Percentiles rank a stretch among this genome's conserved stretches.
Evolutionary conservation across 2,329 filamentous ascomycete species (phyloP).

Genomic region (Graphiopsis chlorocephala): DNA sequence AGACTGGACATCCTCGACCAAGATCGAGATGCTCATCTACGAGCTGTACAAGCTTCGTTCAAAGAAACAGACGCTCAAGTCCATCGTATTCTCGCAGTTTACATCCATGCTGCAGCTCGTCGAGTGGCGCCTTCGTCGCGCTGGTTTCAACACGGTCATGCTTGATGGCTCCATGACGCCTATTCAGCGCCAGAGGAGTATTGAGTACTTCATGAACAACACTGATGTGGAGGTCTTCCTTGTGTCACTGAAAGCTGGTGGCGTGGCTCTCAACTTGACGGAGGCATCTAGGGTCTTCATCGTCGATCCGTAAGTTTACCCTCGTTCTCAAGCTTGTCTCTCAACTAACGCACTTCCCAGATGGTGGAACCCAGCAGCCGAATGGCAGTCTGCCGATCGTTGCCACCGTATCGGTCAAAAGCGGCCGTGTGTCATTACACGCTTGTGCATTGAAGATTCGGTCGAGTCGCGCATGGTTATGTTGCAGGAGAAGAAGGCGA

Average conservation of each 20-base stretch:
- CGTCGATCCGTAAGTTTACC: constrained; percentile 75
- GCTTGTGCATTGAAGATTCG: constrained; percentile 93
- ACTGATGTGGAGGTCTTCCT: constrained; percentile 92
- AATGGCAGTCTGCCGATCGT: constrained; percentile 92
- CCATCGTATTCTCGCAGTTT: constrained; percentile 96
- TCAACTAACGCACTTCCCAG: constrained; percentile 44
- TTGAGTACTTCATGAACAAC: constrained; percentile 95
- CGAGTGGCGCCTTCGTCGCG: constrained; percentile 91
- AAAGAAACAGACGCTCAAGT: constrained; percentile 91
- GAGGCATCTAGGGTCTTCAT: constrained; percentile 96
- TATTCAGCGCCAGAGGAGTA: constrained; percentile 85
- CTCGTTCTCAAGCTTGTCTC: constrained; percentile 19
- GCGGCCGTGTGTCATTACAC: constrained; percentile 88
- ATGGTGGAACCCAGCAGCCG: constrained; percentile 99
- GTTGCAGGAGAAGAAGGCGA: constrained; percentile 97
- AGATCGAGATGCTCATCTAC: constrained; percentile 94
- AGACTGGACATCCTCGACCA: constrained; percentile 96
- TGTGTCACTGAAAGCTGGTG: constrained; percentile 92
- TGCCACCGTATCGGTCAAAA: constrained; percentile 91
- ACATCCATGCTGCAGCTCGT: constrained; percentile 96
- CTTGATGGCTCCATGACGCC: constrained; percentile 97
- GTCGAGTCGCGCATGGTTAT: constrained; percentile 95
- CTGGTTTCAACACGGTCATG: constrained; percentile 98
- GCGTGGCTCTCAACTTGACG: constrained; percentile 90
- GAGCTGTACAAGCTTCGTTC: constrained; percentile 89